A percentile compares a stretch with the other conserved stretches of the same genome.
Conservation (phyloP, 1,284 basidiomycete genomes). For the Polyporus tsugae region DNA sequence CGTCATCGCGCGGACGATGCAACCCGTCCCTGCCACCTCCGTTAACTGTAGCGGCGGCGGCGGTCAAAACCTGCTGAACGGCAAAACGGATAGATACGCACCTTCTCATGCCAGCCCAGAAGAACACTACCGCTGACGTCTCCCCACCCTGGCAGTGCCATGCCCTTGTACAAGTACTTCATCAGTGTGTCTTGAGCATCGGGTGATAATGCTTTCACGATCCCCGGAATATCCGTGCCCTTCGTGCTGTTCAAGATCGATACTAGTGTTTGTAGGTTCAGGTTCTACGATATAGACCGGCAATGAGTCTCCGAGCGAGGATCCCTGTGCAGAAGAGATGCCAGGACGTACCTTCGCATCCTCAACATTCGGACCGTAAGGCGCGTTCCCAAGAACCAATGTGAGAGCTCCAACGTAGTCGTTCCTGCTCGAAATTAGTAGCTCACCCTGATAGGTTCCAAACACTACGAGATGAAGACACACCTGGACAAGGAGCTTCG, state of each 20-base stretch:
- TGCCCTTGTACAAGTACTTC: conserved; percentile 99
- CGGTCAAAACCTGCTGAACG: conserved; percentile 18
- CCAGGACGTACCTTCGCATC: conserved; percentile 81
- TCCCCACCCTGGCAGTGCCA: conserved; percentile 84
- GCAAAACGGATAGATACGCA: conserved; percentile 41
- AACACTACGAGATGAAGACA: conserved; percentile 36
- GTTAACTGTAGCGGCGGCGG: conserved; percentile 71
- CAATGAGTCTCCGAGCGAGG: conserved; percentile 12
- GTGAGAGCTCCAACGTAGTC: conserved; percentile 80
- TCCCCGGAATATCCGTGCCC: conserved; percentile 84
- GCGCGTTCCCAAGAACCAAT: conserved; percentile 77
- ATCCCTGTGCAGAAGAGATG: conserved; percentile 30
- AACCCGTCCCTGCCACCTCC: conserved; percentile 94
- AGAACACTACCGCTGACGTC: conserved; percentile 91
- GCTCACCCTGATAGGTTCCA: neutral
- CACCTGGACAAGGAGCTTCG: conserved; percentile 80
- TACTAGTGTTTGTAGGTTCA: conserved; percentile 87
- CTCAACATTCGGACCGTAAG: conserved; percentile 86
- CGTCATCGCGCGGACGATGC: conserved; percentile 97
- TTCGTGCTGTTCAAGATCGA: conserved; percentile 97
- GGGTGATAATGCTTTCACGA: conserved; percentile 79
- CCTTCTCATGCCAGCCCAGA: conserved; percentile 96
- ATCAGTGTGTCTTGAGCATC: conserved; percentile 93
- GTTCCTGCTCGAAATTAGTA: conserved; percentile 53
- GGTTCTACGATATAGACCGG: conserved; percentile 54